Conservation (phyloP, 192 early-diverging fungal genomes). For the Backusella luteola region DNA sequence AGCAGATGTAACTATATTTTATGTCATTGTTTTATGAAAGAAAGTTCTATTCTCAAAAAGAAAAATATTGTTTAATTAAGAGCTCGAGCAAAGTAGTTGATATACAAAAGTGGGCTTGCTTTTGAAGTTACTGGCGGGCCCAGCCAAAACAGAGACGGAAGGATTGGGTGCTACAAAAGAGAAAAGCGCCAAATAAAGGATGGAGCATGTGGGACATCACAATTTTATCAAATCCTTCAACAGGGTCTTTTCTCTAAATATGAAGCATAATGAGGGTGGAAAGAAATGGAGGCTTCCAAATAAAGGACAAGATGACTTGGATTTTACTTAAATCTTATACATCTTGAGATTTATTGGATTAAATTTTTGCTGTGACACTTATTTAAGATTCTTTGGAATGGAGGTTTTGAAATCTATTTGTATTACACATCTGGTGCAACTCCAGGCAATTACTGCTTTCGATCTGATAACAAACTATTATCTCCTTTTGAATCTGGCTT, state of each 20-base stretch:
- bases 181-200: not conserved
- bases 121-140: not conserved
- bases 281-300: not conserved
- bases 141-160: not conserved
- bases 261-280: not conserved
- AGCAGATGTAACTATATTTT: not conserved
- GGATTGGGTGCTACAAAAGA: not conserved
- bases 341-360: not conserved
- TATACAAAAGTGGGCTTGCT: not conserved
- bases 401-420: not conserved
- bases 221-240: not conserved
- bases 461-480: conserved; percentile 7
- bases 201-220: not conserved
- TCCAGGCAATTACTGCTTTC: not conserved
- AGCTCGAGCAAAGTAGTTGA: not conserved
- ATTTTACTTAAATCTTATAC: not conserved
- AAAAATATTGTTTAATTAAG: not conserved
- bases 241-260: not conserved
- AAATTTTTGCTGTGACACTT: not conserved
- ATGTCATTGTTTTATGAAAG: not conserved
- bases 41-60: not conserved
- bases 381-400: not conserved
- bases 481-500: conserved; percentile 2
- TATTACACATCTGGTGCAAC: conserved; percentile 3
- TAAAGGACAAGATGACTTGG: not conserved